Conservation (phyloP, 441 rosid genomes). For the Daphne laureola region DNA sequence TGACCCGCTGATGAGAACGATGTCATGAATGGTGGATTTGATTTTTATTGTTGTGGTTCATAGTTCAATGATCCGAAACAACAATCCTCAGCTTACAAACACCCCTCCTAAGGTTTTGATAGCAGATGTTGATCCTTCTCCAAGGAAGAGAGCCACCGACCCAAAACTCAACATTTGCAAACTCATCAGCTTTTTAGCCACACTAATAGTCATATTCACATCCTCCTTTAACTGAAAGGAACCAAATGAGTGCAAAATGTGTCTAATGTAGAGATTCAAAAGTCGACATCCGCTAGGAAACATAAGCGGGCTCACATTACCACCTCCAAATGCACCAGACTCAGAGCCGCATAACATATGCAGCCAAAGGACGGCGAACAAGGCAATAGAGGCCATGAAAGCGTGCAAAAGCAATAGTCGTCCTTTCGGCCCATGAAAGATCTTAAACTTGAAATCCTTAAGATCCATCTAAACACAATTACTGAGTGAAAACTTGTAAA, state of each 20-base stretch:
- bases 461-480: slow-evolving; percentile 33
- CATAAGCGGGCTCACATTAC: slow-evolving; percentile 14
- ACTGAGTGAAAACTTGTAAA: too few relatives aligned
- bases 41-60: too few relatives aligned
- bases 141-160: slow-evolving; percentile 54
- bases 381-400: slow-evolving; percentile 23
- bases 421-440: slow-evolving; percentile 29
- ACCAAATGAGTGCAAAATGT: slow-evolving; percentile 31
- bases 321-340: slow-evolving; percentile 11
- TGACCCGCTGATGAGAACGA: too few relatives aligned
- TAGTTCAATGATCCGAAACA: too few relatives aligned
- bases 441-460: slow-evolving; percentile 34
- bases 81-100: too few relatives aligned
- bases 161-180: slow-evolving; percentile 33
- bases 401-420: slow-evolving; percentile 43
- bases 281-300: slow-evolving; percentile 18
- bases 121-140: slow-evolving; percentile 46
- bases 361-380: slow-evolving; percentile 35
- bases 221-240: slow-evolving; percentile 27
- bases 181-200: slow-evolving; percentile 40
- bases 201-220: slow-evolving; percentile 38
- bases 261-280: slow-evolving; percentile 27
- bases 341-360: slow-evolving; percentile 23
- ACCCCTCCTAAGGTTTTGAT: too few relatives aligned
- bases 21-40: too few relatives aligned